A percentile compares a stretch with the other conserved stretches of the same genome.
Conservation (phyloP, 768 basidiomycete genomes). For the Suillus subalutaceus region DNA sequence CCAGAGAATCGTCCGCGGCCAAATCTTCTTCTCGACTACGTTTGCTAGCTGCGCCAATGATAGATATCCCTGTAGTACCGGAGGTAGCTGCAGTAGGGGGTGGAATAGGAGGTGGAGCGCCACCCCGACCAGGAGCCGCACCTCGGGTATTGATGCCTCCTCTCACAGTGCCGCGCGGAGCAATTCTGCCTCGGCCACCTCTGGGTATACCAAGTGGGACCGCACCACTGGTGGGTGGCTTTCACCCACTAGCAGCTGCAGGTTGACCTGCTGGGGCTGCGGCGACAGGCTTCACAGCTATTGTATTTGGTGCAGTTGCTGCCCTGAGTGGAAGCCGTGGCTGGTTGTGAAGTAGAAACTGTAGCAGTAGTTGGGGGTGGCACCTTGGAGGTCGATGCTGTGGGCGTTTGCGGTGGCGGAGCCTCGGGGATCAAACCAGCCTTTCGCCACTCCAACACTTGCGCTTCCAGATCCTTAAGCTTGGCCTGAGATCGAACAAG, state of each 20-base stretch:
- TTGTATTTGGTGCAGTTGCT: slow-evolving; percentile 16
- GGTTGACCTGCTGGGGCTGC: slow-evolving; percentile 25
- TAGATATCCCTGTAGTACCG: slow-evolving; percentile 49
- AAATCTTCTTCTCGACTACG: slow-evolving; percentile 62
- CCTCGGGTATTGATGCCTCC: slow-evolving; percentile 36
- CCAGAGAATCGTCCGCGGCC: slow-evolving; percentile 56
- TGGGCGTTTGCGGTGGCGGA: slow-evolving; percentile 25
- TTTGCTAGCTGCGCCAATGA: slow-evolving; percentile 67
- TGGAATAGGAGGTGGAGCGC: slow-evolving; percentile 17
- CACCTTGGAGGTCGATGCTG: slow-evolving; percentile 14
- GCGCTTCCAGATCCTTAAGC: slow-evolving; percentile 70
- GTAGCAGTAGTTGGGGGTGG: slow-evolving; percentile 17
- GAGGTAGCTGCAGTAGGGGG: slow-evolving; percentile 27
- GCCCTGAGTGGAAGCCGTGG: slow-evolving; percentile 20
- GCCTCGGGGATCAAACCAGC: slow-evolving; percentile 49
- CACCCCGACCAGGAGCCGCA: slow-evolving; percentile 24
- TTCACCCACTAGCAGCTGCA: slow-evolving; percentile 31
- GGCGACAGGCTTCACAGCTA: slow-evolving; percentile 24
- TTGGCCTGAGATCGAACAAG: slow-evolving; percentile 60
- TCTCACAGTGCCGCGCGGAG: slow-evolving; percentile 37
- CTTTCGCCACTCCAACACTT: slow-evolving; percentile 59
- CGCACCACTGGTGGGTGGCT: slow-evolving; percentile 32
- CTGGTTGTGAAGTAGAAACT: slow-evolving; percentile 18
- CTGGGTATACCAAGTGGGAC: slow-evolving; percentile 25
- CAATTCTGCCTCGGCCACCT: slow-evolving; percentile 31